A percentile compares a stretch with the other conserved stretches of the same genome.
Conservation (phyloP, 306 rosid genomes). For the Albizia julibrissin region DNA sequence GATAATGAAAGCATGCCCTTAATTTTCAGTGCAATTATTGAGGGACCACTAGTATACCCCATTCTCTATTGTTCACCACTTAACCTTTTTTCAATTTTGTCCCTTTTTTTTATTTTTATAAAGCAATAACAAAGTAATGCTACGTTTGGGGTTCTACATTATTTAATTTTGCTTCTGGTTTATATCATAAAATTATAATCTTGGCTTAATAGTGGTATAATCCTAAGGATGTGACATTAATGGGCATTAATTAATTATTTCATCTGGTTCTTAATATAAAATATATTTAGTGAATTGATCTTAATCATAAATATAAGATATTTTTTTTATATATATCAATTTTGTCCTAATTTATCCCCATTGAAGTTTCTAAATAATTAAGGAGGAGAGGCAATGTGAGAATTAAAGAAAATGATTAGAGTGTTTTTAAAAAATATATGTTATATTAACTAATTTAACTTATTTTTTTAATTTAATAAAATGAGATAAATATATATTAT, state of each 20-base stretch:
- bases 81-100: neutral
- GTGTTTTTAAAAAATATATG: no score
- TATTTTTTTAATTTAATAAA: no score
- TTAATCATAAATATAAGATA: no score
- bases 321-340: no score
- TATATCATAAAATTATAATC: neutral
- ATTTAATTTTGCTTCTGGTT: neutral
- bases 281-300: no score
- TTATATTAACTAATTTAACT: no score
- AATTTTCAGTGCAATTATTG: conserved; percentile 35
- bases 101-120: conserved; percentile 15
- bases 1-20: conserved; percentile 21
- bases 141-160: neutral
- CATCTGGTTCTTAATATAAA: no score
- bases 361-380: no score
- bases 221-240: neutral
- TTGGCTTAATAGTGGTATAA: neutral
- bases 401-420: no score
- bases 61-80: conserved; percentile 15
- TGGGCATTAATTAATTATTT: neutral
- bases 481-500: no score
- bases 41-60: conserved; percentile 28
- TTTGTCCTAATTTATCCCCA: no score
- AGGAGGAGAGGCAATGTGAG: no score
- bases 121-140: conserved; percentile 19